Evolutionary conservation across 495 filamentous ascomycete genomes (phyloP), one percentile per base, ranked within the genome.

Genomic region (Aspergillus saccharolyticus): DNA sequence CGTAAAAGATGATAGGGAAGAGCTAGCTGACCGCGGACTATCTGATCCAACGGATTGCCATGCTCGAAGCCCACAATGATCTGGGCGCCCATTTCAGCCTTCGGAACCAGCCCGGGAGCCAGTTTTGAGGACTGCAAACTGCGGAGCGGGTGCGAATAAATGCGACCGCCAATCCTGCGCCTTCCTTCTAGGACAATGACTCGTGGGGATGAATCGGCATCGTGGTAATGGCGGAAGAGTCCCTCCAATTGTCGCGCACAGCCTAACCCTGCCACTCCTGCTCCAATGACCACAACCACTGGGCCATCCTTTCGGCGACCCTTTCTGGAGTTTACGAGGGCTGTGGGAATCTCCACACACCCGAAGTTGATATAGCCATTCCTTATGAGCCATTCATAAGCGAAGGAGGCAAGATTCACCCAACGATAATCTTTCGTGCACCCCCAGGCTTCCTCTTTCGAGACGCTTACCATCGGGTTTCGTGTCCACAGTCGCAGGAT

Each of bases 331-430:
- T 75, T 68, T 24, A 68, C 54, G 4, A 63, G 21, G 52, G 73
- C 58, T 8, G 65, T 53, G 3, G 84, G 80, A 47, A 87, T 77
- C 63, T 91, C 87, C 7, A 95, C 78, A 64, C 92, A 97, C 18
- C 94, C 94, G 71, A 91, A 96, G 72, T 99, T 99, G 75, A 99
- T 96, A 67, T 97, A 96, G 8, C 95, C 94, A 54, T 87, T 83
- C 44, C 94, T 84, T 30, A 90, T 78, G 17, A 99, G 83, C 91
- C 91, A 97, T 68, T 96, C 88, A 66, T 90, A 94, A 50, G 91
- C 92, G 44, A 97, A 82, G 24, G 84, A 85, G 5, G 95, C 95
- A 47, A 94, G 83, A 50, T 89, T 86, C 69, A 95, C 94, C 86
- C 91, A 96, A n/a, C 90, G 83, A 43, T 83, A 78, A 61, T 96